phyloP scores from a whole-genome alignment of 2,329 filamentous ascomycete species.

The Metarhizium rileyi region DNA sequence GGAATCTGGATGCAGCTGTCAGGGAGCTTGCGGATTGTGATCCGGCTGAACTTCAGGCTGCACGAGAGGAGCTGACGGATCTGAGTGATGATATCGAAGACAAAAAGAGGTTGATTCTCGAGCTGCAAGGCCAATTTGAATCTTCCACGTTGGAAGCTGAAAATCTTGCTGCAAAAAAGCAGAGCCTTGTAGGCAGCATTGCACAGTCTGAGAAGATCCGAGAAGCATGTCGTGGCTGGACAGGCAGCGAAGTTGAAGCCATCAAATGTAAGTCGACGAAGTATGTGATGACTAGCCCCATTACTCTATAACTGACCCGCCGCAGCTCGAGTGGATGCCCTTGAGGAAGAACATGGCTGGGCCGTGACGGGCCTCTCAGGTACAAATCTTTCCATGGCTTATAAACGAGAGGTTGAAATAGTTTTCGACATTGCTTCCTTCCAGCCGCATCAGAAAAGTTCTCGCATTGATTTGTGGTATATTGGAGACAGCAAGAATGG shows the following conservation, averaged over 20 bases:
- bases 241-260: conserved; percentile 64
- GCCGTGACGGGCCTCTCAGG: conserved; percentile 55
- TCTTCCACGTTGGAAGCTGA: conserved; percentile 58
- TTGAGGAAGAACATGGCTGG: conserved; percentile 64
- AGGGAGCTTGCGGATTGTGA: conserved; percentile 71
- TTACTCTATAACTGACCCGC: not conserved
- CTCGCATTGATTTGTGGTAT: conserved; percentile 60
- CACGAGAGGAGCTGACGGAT: conserved; percentile 57
- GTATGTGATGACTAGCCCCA: not conserved
- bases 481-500: conserved; percentile 48
- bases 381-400: conserved; percentile 61
- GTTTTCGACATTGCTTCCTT: conserved; percentile 61
- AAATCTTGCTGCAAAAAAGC: conserved; percentile 54
- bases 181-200: conserved; percentile 63
- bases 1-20: conserved; percentile 60
- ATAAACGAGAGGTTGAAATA: conserved; percentile 61
- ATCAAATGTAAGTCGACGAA: conserved; percentile 59
- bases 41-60: conserved; percentile 63
- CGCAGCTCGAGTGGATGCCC: conserved; percentile 51
- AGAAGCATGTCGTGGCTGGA: conserved; percentile 87
- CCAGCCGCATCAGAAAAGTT: conserved; percentile 33
- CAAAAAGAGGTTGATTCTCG: conserved; percentile 57
- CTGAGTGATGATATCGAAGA: conserved; percentile 59
- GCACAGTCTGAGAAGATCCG: conserved; percentile 71
- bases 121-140: conserved; percentile 56